A percentile compares a stretch with the other conserved stretches of the same genome.
Conservation (phyloP, 345 rosid genomes). For the Mangifera indica region DNA sequence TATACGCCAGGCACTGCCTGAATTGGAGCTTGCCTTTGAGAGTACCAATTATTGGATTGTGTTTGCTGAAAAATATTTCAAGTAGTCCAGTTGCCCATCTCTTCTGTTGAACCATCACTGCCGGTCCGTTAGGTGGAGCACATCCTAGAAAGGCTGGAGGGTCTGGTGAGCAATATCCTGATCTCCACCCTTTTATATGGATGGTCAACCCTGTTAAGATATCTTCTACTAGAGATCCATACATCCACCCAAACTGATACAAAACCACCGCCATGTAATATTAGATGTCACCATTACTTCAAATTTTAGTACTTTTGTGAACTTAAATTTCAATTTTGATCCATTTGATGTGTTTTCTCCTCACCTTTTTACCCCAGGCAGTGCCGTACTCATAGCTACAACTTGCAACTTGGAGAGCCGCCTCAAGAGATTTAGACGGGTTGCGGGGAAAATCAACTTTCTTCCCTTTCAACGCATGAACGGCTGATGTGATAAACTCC, state of each 20-base stretch:
- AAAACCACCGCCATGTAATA: not conserved
- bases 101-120: conserved; percentile 47
- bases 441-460: not conserved
- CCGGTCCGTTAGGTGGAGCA: conserved; percentile 39
- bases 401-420: conserved; percentile 42
- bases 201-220: conserved; percentile 46
- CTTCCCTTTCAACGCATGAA: conserved; percentile 46
- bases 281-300: not conserved
- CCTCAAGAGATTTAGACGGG: conserved; percentile 30
- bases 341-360: no score
- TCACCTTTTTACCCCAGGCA: conserved; percentile 62
- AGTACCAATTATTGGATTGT: conserved; percentile 37
- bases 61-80: conserved; percentile 43
- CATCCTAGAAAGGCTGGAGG: conserved; percentile 65
- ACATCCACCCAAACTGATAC: conserved; percentile 59
- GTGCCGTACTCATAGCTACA: conserved; percentile 49
- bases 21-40: conserved; percentile 38
- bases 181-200: conserved; percentile 61
- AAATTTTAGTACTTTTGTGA: no score
- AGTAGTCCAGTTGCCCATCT: conserved; percentile 67
- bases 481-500: conserved; percentile 40
- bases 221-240: conserved; percentile 65
- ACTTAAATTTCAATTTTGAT: no score
- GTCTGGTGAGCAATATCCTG: conserved; percentile 24
- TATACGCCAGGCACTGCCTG: conserved; percentile 48